These are phyloP conservation scores for Westerdykella aurantiaca DNA, from an alignment of 2,329 filamentous ascomycete genomes.

Conservation along the genomic window DNA sequence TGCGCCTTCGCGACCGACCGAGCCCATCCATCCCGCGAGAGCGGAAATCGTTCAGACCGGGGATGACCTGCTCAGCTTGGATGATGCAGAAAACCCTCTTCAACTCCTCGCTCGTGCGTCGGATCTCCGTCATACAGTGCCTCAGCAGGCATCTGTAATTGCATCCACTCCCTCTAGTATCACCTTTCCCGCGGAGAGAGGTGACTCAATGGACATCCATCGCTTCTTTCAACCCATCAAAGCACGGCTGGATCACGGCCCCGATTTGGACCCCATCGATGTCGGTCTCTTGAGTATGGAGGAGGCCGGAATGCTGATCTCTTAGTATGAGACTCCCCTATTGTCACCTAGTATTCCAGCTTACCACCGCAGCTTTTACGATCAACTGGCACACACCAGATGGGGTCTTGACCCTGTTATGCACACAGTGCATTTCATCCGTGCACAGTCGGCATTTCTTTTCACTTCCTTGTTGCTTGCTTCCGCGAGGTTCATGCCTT, in stretches of 20 bases:
- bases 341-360: not conserved
- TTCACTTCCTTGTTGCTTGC: slow-evolving; percentile 66
- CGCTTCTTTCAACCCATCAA: slow-evolving; percentile 62
- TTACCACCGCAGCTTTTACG: slow-evolving; percentile 52
- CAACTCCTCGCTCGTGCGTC: slow-evolving; percentile 69
- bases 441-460: slow-evolving; percentile 62
- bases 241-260: slow-evolving; percentile 57
- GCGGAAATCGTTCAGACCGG: slow-evolving; percentile 24
- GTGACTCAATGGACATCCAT: slow-evolving; percentile 48
- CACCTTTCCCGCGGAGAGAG: slow-evolving; percentile 27
- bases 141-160: slow-evolving; percentile 17
- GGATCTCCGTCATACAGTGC: slow-evolving; percentile 55
- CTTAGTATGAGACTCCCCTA: slow-evolving; percentile 48
- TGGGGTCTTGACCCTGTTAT: slow-evolving; percentile 67
- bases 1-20: slow-evolving; percentile 8
- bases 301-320: slow-evolving; percentile 60
- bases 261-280: slow-evolving; percentile 63
- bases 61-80: slow-evolving; percentile 51
- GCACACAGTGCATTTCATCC: slow-evolving; percentile 61
- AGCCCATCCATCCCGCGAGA: slow-evolving; percentile 12
- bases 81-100: slow-evolving; percentile 70
- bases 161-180: slow-evolving; percentile 25
- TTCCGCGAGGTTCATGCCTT: slow-evolving; percentile 61
- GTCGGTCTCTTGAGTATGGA: slow-evolving; percentile 61
- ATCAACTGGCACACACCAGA: slow-evolving; percentile 64